Base-by-base conservation (phyloP, 371 early-diverging fungal genomes). In the Dichotomocladium elegans region DNA sequence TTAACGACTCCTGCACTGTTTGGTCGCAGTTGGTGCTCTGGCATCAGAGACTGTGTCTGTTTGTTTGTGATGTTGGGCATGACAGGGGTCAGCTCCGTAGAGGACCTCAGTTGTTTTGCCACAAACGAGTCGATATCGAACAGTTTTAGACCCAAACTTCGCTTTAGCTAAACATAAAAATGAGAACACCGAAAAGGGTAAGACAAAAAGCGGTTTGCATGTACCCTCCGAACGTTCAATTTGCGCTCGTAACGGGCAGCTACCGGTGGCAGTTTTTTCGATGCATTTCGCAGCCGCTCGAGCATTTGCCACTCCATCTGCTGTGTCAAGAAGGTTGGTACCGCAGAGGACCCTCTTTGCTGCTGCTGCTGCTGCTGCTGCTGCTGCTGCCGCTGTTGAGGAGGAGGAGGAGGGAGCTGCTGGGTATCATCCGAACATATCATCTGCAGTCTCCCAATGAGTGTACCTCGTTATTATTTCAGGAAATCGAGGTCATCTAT, bases 191-290 rank as follows among this genome's bases (percentile, higher is more conserved):
- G n/a, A 11, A 2, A 31, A n/a, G 46, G 35, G 15, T 9, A 2
- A 4, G 22, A 31, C 28, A 7, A 14, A 48, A 22, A 11, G 30
- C 27, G 28, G 27, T 14, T 30, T 12, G 3, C 0, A 10, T 45
- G 47, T 68, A 74, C 78, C 42, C 82, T 64, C 19, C 88, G 76
- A 34, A 89, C 64, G 10, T 78, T 80, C 24, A 91, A 63, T 42
- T 87, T 86, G 4, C 91, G 75, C 48, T 77, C 79, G 56, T 86
- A 77, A 3, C 91, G 74, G 3, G 68, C 66, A 0, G 82, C 86
- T 5, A 68, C 57, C 3, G 65, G 49, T 0, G 85, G 64, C 25
- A 90, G 60, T 2, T 70, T 62, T 21, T 68, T 66, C 1, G 68
- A 45, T 0, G 80, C 58, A 46, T 83, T 70, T n/a, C 81, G 78